Base-by-base conservation (phyloP, 768 basidiomycete species). In the Lactarius psammicola region DNA sequence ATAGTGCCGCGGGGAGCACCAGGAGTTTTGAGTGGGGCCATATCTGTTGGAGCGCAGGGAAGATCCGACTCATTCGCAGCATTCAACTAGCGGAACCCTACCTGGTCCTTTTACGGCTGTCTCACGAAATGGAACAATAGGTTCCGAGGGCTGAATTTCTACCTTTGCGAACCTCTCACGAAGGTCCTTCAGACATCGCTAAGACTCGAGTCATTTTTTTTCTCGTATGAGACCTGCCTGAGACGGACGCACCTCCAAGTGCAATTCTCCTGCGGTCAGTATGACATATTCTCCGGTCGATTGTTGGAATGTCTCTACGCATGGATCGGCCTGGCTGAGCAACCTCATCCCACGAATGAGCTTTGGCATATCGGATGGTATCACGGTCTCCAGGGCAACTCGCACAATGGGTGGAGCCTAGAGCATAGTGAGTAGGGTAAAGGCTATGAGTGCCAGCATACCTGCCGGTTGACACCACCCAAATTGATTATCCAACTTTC, bases 211-310 rank as follows among this genome's bases (percentile, higher is more conserved):
- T 60, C 26, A 49, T 26, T 46, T 59, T 13, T 49, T 64, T 42
- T 17, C n/a, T 23, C 33, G 20, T 28, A 53, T 26, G 4, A 28
- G 10, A 63, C 20, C 9, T 2, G 11, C 26, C 34, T 9, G 9
- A 17, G 10, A 15, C 26, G 53, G 18, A 67, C 80, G 42, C 62
- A 94, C 95, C 86, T 98, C 97, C 30, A 98, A 79, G 76, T 98
- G 97, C 55, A 99, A 78, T 73, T 98, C 96, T 36, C 97, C 97
- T 1, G 97, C 97, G 3, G 92, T 92, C 66, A 98, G 77, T 68
- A 99, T 97, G 63, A 99, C 97, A 75, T 97, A 90, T 75, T 99
- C 97, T 36, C 97, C 97, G 0, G 95, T 97, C 71, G 93, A 86
- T 76, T 98, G 97, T 70, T 98, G 95, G 75, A 98, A 95, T 0